A percentile compares a stretch with the other conserved stretches of the same genome.
These are phyloP conservation scores for Amorphotheca resinae DNA, from an alignment of 495 filamentous ascomycete genomes.

Conservation along the genomic window DNA sequence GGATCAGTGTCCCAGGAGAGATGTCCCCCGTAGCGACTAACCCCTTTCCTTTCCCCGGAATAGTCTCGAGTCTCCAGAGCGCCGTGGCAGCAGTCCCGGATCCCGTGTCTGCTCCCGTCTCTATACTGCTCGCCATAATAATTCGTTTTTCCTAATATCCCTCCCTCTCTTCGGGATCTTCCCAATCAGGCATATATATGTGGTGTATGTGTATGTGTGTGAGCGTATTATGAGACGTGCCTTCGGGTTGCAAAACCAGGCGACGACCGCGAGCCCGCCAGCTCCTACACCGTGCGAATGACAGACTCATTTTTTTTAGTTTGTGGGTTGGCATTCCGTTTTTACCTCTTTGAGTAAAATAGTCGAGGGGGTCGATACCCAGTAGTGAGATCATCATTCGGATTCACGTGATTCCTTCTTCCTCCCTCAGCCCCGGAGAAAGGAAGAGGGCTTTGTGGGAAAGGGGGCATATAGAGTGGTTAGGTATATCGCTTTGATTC, in stretches of 20 bases:
- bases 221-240: not conserved
- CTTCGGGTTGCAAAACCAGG: not conserved
- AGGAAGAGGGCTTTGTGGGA: too few relatives aligned
- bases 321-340: constrained; percentile 1
- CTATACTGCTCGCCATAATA: too few relatives aligned
- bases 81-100: not conserved
- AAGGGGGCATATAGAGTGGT: too few relatives aligned
- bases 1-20: constrained; percentile 27
- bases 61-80: constrained; percentile 24
- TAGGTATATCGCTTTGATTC: too few relatives aligned
- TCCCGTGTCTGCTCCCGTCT: not conserved
- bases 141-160: too few relatives aligned
- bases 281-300: not conserved
- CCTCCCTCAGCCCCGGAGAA: too few relatives aligned
- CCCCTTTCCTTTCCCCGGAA: constrained; percentile 29
- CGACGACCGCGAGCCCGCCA: not conserved
- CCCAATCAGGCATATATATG: too few relatives aligned
- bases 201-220: not conserved
- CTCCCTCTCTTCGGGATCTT: too few relatives aligned
- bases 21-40: constrained; percentile 27
- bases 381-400: constrained; percentile 5
- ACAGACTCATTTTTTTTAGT: not conserved
- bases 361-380: constrained; percentile 15
- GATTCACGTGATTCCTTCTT: constrained; percentile 5
- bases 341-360: constrained; percentile 13